Evolutionary conservation across 768 basidiomycete genomes (phyloP).

Genomic region (Mycena latifolia): DNA sequence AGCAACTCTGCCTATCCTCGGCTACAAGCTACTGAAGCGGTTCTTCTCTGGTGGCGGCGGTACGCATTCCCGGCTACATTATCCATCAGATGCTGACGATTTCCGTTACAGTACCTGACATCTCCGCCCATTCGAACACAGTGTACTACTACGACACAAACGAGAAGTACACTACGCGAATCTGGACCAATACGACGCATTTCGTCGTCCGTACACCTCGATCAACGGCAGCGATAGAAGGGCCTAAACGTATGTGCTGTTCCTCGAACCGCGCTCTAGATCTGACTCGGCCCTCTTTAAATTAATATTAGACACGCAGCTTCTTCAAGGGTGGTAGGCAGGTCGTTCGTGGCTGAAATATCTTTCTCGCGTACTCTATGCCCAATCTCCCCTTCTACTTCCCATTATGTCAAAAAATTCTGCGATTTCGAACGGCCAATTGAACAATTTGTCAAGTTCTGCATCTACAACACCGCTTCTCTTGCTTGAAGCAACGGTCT

Average conservation of each 20-base stretch:
- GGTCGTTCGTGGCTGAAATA: too few relatives aligned
- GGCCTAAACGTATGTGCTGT: not conserved
- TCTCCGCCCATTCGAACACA: not conserved
- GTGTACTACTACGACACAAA: not conserved
- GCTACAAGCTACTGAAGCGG: not conserved
- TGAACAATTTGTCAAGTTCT: too few relatives aligned
- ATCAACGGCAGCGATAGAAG: not conserved
- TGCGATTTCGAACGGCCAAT: too few relatives aligned
- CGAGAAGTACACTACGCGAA: not conserved
- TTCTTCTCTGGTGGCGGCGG: not conserved
- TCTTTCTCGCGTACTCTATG: too few relatives aligned
- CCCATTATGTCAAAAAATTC: too few relatives aligned
- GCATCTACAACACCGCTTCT: too few relatives aligned
- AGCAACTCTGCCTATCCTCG: not conserved
- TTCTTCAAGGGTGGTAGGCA: too few relatives aligned
- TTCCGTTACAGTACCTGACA: not conserved
- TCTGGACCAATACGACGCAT: not conserved
- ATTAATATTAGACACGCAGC: too few relatives aligned
- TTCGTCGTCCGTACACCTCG: not conserved
- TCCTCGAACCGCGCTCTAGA: not conserved
- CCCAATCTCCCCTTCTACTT: too few relatives aligned
- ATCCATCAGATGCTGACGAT: not conserved
- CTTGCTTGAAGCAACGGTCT: too few relatives aligned
- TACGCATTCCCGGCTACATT: not conserved
- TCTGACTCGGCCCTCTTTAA: too few relatives aligned